phyloP scores from a whole-genome alignment of 169 alveolate genomes.

The Cryptosporidium parvum region DNA sequence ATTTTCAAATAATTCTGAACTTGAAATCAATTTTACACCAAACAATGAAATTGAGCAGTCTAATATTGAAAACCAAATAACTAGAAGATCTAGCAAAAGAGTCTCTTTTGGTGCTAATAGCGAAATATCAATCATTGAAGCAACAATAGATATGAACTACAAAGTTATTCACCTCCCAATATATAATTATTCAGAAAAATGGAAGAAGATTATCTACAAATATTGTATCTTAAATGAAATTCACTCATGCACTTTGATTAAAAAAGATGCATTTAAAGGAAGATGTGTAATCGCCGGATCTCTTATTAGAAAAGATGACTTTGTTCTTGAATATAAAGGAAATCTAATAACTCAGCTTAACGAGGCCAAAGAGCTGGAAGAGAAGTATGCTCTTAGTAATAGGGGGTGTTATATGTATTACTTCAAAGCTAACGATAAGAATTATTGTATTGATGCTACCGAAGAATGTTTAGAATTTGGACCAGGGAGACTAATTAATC shows the following conservation, averaged over 20 bases:
- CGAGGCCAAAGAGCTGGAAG: slow-evolving; percentile 25
- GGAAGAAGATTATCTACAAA: slow-evolving; percentile 73
- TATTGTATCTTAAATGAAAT: slow-evolving; percentile 59
- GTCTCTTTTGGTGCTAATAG: slow-evolving; percentile 31
- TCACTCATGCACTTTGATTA: slow-evolving; percentile 56
- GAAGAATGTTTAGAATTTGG: slow-evolving; percentile 86
- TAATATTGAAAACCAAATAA: neutral
- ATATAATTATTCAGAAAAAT: slow-evolving; percentile 46
- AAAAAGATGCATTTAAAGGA: slow-evolving; percentile 81
- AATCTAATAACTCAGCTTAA: slow-evolving; percentile 82
- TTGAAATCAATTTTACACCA: neutral
- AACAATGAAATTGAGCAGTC: neutral
- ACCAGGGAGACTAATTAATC: slow-evolving; percentile 90
- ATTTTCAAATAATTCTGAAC: neutral
- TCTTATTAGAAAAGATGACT: slow-evolving; percentile 85
- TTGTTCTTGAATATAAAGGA: slow-evolving; percentile 89
- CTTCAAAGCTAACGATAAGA: slow-evolving; percentile 83
- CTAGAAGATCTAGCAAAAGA: slow-evolving; percentile 39
- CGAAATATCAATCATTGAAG: slow-evolving; percentile 17
- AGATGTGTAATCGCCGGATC: slow-evolving; percentile 90
- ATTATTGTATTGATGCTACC: slow-evolving; percentile 90
- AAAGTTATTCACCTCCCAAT: slow-evolving; percentile 27
- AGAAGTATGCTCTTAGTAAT: slow-evolving; percentile 23
- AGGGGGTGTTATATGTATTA: slow-evolving; percentile 88
- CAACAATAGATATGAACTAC: slow-evolving; percentile 15